Conservation (phyloP, 2,329 filamentous ascomycete genomes). For the Pestalotiopsis sp. region DNA sequence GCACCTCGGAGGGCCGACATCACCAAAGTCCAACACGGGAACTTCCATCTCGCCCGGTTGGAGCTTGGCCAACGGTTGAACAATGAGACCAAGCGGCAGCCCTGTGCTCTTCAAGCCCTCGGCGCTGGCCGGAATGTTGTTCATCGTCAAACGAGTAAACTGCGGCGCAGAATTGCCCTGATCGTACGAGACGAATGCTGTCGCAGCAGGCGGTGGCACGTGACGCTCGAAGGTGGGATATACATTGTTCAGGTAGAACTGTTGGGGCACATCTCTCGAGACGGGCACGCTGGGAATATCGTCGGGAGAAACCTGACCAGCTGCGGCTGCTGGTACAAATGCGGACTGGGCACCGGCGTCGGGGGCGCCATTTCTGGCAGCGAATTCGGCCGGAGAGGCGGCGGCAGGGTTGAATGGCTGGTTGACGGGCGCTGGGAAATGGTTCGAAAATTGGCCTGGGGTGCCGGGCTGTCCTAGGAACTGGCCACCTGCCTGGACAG, state of each 20-base stretch:
- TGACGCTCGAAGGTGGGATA: conserved; percentile 97
- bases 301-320: conserved; percentile 82
- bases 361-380: conserved; percentile 39
- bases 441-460: conserved; percentile 54
- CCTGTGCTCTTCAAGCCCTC: conserved; percentile 82
- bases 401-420: conserved; percentile 51
- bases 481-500: conserved; percentile 45
- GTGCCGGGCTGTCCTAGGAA: conserved; percentile 48
- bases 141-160: conserved; percentile 87
- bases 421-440: conserved; percentile 64
- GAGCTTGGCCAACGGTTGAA: conserved; percentile 85
- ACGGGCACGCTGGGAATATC: conserved; percentile 90
- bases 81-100: conserved; percentile 81
- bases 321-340: conserved; percentile 62
- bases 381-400: conserved; percentile 48
- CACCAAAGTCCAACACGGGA: conserved; percentile 93
- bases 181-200: conserved; percentile 91
- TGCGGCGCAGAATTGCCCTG: conserved; percentile 97
- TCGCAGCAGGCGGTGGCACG: conserved; percentile 82
- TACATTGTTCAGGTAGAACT: conserved; percentile 82
- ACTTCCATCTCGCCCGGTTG: conserved; percentile 85
- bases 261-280: conserved; percentile 79
- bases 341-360: conserved; percentile 43
- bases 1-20: conserved; percentile 86
- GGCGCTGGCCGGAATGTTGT: conserved; percentile 83